Conservation (phyloP, 2,329 filamentous ascomycete species). For the Rutstroemia sp. region DNA sequence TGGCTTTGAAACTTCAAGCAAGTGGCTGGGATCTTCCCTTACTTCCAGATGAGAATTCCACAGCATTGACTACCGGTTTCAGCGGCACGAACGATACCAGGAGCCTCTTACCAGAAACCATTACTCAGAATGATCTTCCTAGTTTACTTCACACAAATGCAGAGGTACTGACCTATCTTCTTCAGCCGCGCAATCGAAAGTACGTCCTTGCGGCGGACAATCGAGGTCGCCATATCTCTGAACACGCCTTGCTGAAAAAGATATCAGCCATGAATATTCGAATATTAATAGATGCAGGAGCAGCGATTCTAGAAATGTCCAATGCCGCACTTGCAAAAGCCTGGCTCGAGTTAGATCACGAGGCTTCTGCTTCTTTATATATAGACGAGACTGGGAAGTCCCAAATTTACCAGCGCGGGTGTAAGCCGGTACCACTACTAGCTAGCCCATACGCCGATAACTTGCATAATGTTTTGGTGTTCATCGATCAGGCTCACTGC, state of each 20-base stretch:
- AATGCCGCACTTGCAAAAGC: constrained; percentile 28
- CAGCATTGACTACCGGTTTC: constrained; percentile 54
- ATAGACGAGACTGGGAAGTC: constrained; percentile 16
- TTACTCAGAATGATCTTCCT: constrained; percentile 52
- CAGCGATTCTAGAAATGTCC: constrained; percentile 54
- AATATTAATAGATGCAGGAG: constrained; percentile 57
- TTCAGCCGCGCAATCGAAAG: constrained; percentile 41
- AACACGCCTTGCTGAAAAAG: constrained; percentile 35
- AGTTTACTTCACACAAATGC: constrained; percentile 53
- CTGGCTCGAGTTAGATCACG: constrained; percentile 18
- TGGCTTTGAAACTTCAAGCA: constrained; percentile 52
- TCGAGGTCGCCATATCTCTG: constrained; percentile 34
- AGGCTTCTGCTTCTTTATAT: constrained; percentile 15
- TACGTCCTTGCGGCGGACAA: constrained; percentile 41
- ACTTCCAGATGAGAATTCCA: constrained; percentile 36
- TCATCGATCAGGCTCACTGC: constrained; percentile 25
- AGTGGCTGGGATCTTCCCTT: constrained; percentile 63
- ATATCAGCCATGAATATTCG: constrained; percentile 31
- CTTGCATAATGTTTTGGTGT: constrained; percentile 18
- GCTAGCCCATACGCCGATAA: constrained; percentile 20
- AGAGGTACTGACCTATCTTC: constrained; percentile 51
- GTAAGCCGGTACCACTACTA: constrained; percentile 14
- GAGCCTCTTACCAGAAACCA: constrained; percentile 50
- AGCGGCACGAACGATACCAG: constrained; percentile 64
- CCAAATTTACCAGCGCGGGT: constrained; percentile 15